A percentile compares a stretch with the other conserved stretches of the same genome.
phyloP scores from a whole-genome alignment of 2,329 filamentous ascomycete species.

The Lecanosticta acicola region DNA sequence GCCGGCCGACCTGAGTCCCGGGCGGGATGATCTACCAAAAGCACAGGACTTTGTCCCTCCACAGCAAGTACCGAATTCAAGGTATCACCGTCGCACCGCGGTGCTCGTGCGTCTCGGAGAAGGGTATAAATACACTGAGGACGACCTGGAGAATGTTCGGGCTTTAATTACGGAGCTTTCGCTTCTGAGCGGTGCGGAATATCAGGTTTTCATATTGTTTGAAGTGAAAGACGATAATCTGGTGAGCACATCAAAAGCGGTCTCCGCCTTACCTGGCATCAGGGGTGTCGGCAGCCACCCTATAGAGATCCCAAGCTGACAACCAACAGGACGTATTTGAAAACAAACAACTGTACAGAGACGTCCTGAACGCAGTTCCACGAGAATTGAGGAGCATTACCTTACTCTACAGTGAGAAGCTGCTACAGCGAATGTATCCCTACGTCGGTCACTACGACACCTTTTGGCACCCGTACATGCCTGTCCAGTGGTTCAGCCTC shows the following conservation, averaged over 20 bases:
- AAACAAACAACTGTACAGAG: conserved; percentile 54
- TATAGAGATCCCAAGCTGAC: neutral
- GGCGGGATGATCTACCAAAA: conserved; percentile 20
- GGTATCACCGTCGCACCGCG: conserved; percentile 40
- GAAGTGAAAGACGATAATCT: conserved; percentile 50
- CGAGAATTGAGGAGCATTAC: conserved; percentile 65
- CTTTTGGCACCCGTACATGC: conserved; percentile 60
- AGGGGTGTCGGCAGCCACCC: too few species aligned
- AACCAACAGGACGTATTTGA: conserved; percentile 48
- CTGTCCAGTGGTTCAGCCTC: conserved; percentile 68
- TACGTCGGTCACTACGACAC: conserved; percentile 46
- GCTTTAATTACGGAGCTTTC: conserved; percentile 44
- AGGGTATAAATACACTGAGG: conserved; percentile 43
- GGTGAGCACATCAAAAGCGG: too few species aligned
- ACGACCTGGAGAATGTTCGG: conserved; percentile 43
- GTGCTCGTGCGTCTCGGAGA: conserved; percentile 45
- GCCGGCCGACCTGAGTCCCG: conserved; percentile 19
- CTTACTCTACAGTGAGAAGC: conserved; percentile 64
- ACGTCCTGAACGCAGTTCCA: conserved; percentile 60
- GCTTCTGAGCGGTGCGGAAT: conserved; percentile 44
- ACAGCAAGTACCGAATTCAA: conserved; percentile 8
- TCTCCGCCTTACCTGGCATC: too few species aligned
- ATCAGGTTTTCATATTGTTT: conserved; percentile 45
- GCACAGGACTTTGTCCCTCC: conserved; percentile 2
- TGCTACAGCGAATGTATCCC: conserved; percentile 46